Evolutionary conservation across 805 yeast genomes (phyloP).

Genomic region (Monosporozyma unispora): DNA sequence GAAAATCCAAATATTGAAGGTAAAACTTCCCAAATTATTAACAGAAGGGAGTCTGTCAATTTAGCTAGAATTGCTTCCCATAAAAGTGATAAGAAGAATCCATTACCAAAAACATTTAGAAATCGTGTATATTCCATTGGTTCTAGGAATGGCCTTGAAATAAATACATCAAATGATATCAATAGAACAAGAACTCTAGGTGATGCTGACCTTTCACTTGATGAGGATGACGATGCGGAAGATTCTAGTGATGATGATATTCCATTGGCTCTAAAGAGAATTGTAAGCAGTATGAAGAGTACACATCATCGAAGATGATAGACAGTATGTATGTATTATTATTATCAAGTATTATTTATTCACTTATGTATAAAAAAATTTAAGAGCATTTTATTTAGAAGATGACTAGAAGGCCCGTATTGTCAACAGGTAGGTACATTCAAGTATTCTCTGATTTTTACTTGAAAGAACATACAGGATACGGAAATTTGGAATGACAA

Average conservation of each 20-base stretch:
- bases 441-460: neutral
- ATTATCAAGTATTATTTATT: neutral
- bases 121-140: slow-evolving; percentile 32
- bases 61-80: slow-evolving; percentile 27
- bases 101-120: slow-evolving; percentile 26
- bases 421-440: too few relatives aligned
- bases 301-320: neutral
- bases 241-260: slow-evolving; percentile 26
- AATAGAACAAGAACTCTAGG: slow-evolving; percentile 15
- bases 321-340: neutral
- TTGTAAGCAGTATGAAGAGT: slow-evolving; percentile 23
- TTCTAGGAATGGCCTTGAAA: slow-evolving; percentile 20
- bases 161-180: neutral
- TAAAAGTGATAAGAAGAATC: slow-evolving; percentile 9
- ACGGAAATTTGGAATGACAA: neutral
- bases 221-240: slow-evolving; percentile 14
- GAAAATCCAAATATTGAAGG: slow-evolving; percentile 3
- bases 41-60: slow-evolving; percentile 9
- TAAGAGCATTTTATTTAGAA: neutral
- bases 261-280: slow-evolving; percentile 34
- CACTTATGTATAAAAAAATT: neutral
- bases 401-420: too few relatives aligned
- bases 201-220: slow-evolving; percentile 14
- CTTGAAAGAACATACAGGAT: neutral
- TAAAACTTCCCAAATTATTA: slow-evolving; percentile 3